These are phyloP conservation scores for Heritiera littoralis DNA, from an alignment of 345 rosid genomes.

Conservation along the genomic window DNA sequence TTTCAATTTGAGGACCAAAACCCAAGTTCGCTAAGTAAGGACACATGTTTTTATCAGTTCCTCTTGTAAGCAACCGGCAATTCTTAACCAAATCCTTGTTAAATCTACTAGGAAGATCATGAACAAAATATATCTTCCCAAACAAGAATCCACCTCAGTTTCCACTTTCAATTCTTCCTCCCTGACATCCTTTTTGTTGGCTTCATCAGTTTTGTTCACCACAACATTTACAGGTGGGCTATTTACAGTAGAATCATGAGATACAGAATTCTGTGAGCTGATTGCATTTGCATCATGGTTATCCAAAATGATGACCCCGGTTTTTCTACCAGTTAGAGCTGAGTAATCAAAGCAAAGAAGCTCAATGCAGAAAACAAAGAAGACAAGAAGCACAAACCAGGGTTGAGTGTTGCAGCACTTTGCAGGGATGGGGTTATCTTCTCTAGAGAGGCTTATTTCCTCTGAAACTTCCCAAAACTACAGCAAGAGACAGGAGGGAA, in stretches of 20 bases:
- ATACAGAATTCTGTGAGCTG: conserved; percentile 24
- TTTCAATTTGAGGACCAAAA: conserved; percentile 46
- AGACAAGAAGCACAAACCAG: conserved; percentile 52
- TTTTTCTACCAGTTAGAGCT: conserved; percentile 31
- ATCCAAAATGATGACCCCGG: conserved; percentile 19
- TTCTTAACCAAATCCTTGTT: conserved; percentile 48
- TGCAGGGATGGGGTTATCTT: conserved; percentile 36
- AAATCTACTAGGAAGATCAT: conserved; percentile 54
- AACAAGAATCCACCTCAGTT: conserved; percentile 40
- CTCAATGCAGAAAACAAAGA: conserved; percentile 37
- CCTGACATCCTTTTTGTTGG: neutral
- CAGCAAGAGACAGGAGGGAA: neutral
- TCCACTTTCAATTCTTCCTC: neutral
- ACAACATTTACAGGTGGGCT: conserved; percentile 22
- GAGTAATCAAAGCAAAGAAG: conserved; percentile 62
- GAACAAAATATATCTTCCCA: conserved; percentile 58
- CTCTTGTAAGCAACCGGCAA: conserved; percentile 47
- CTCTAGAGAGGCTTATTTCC: neutral
- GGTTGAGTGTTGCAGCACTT: conserved; percentile 41
- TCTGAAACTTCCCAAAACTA: neutral
- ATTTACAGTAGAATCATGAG: conserved; percentile 23
- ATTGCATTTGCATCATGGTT: conserved; percentile 22
- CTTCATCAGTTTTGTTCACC: neutral
- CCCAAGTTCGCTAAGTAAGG: conserved; percentile 56
- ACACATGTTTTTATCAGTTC: conserved; percentile 56